Conservation (phyloP, 208 protist genomes). For the Acanthamoeba sp. region DNA sequence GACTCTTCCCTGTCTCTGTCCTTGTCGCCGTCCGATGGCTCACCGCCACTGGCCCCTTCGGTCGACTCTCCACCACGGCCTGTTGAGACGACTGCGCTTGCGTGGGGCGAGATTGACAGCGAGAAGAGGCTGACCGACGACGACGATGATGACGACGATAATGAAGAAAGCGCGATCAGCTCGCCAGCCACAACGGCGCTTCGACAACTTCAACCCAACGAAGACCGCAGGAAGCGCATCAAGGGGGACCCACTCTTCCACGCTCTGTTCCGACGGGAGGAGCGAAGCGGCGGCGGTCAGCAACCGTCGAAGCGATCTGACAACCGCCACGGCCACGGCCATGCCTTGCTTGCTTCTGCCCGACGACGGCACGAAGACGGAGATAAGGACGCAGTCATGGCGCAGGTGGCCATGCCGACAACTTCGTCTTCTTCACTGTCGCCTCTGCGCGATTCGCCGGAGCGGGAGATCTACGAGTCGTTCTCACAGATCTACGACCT, state of each 20-base stretch:
- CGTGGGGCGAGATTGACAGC: too few relatives aligned
- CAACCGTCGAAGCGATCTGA: background rate
- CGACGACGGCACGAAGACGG: background rate
- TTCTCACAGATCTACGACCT: slow-evolving; percentile 11
- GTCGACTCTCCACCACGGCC: too few relatives aligned
- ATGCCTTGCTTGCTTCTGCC: background rate
- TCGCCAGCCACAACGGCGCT: background rate
- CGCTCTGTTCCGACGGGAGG: slow-evolving; percentile 1
- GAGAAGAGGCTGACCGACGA: background rate
- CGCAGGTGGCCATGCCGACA: background rate
- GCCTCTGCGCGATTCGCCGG: slow-evolving; percentile 36
- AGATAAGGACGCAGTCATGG: background rate
- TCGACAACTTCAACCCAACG: too few relatives aligned
- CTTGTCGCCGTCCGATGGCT: background rate
- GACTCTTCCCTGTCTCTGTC: slow-evolving; percentile 40
- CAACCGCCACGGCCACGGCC: background rate
- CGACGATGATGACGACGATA: background rate
- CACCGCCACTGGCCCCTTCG: background rate
- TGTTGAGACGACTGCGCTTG: too few relatives aligned
- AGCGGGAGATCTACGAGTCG: slow-evolving; percentile 41
- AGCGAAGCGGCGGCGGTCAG: background rate
- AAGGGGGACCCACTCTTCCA: slow-evolving; percentile 63
- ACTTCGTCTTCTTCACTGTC: slow-evolving; percentile 59
- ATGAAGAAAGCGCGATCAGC: background rate
- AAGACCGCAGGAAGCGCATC: background rate